A percentile compares a stretch with the other conserved stretches of the same genome.
phyloP scores from a whole-genome alignment of 2,329 filamentous ascomycete species.

The Purpureocillium takamizusanense region DNA sequence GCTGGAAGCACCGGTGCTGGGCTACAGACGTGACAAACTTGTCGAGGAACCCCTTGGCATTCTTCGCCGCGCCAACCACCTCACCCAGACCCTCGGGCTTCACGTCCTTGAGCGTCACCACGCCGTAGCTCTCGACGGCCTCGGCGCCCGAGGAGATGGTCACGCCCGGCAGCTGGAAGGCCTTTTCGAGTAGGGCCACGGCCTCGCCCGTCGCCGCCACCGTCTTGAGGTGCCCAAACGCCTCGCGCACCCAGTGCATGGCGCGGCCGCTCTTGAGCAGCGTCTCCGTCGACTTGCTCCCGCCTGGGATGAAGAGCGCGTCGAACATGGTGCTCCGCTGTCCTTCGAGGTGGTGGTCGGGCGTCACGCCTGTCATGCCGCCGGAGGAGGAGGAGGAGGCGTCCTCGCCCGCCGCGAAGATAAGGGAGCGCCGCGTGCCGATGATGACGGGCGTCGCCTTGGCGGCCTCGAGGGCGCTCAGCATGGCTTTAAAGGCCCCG shows the following conservation, averaged over 20 bases:
- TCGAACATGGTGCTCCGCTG: conserved; percentile 77
- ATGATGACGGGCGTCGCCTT: conserved; percentile 66
- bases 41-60: conserved; percentile 59
- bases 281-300: conserved; percentile 50
- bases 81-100: conserved; percentile 52
- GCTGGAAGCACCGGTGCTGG: conserved; percentile 63
- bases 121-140: conserved; percentile 61
- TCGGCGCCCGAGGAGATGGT: conserved; percentile 32
- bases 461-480: conserved; percentile 51
- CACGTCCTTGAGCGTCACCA: conserved; percentile 55
- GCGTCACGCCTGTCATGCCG: conserved; percentile 46
- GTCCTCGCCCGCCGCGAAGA: conserved; percentile 52
- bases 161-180: conserved; percentile 34
- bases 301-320: conserved; percentile 67
- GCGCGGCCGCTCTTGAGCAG: conserved; percentile 63
- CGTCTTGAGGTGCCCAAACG: conserved; percentile 73
- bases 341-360: conserved; percentile 73
- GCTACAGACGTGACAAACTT: conserved; percentile 62
- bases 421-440: conserved; percentile 54
- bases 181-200: conserved; percentile 49
- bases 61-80: conserved; percentile 54
- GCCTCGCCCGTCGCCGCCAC: conserved; percentile 70
- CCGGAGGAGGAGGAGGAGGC: too few relatives aligned
- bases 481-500: conserved; percentile 54
- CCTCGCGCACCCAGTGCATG: conserved; percentile 68